Evolutionary conservation across 192 early-diverging fungal species (phyloP).

Genomic region (Linnemannia elongata): DNA sequence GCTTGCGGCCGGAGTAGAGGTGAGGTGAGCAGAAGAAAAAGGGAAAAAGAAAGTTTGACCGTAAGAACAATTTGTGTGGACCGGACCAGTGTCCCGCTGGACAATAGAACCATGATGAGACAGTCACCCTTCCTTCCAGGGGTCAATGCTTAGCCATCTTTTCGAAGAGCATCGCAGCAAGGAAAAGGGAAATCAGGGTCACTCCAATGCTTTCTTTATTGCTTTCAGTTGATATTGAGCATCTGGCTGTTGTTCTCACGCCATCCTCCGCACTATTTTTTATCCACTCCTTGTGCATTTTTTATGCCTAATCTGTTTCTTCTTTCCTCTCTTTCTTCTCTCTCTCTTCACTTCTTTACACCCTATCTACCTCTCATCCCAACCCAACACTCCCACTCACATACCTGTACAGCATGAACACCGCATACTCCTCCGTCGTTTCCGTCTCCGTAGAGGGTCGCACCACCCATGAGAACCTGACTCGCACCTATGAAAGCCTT

Average conservation of each 20-base stretch:
- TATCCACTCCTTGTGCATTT: background rate
- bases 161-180: background rate
- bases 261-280: background rate
- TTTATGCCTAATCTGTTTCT: background rate
- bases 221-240: background rate
- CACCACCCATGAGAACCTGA: conserved; percentile 17
- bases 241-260: conserved; percentile 12
- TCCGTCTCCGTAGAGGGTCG: background rate
- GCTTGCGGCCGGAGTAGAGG: background rate
- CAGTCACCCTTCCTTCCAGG: background rate
- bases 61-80: background rate
- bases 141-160: background rate
- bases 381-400: background rate
- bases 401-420: conserved; percentile 13
- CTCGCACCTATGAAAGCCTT: conserved; percentile 24
- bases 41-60: conserved; percentile 1
- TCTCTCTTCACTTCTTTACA: background rate
- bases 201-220: background rate
- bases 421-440: conserved; percentile 11
- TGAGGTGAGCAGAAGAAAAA: background rate
- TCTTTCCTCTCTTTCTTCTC: background rate
- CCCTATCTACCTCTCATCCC: background rate
- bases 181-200: background rate
- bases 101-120: background rate
- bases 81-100: background rate